A percentile compares a stretch with the other conserved stretches of the same genome.
These are phyloP conservation scores for Sphagnum fallax DNA, from an alignment of 228 moss, liverwort and hornwort species.

Conservation along the genomic window DNA sequence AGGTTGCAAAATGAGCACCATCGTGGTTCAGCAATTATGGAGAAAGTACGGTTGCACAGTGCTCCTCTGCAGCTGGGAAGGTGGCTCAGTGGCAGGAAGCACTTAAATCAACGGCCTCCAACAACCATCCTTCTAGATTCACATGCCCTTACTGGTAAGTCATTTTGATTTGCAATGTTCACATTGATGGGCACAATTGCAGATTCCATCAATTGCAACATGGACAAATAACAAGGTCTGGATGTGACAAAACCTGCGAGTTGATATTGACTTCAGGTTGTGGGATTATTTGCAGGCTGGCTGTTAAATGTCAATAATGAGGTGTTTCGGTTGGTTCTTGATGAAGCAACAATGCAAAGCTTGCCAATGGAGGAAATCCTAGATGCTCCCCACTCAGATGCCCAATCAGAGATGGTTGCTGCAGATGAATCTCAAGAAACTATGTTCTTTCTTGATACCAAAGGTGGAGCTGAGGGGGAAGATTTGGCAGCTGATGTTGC, in stretches of 20 bases:
- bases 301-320: slow-evolving; percentile 24
- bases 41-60: slow-evolving; percentile 30
- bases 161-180: background rate
- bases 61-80: slow-evolving; percentile 45
- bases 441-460: slow-evolving; percentile 70
- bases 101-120: slow-evolving; percentile 33
- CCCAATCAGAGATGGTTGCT: slow-evolving; percentile 11
- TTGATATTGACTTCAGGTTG: background rate
- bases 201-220: background rate
- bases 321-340: slow-evolving; percentile 18
- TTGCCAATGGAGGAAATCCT: background rate
- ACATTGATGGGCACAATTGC: background rate
- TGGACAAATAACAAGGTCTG: background rate
- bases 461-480: slow-evolving; percentile 17
- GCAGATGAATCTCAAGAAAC: slow-evolving; percentile 10
- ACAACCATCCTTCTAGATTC: slow-evolving; percentile 35
- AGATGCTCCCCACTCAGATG: background rate
- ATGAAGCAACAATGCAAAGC: slow-evolving; percentile 17
- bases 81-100: slow-evolving; percentile 48
- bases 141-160: slow-evolving; percentile 34
- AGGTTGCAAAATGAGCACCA: slow-evolving; percentile 40
- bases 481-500: slow-evolving; percentile 20
- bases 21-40: slow-evolving; percentile 31
- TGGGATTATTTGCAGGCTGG: slow-evolving; percentile 12
- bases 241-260: background rate